Percentiles rank a stretch among this genome's conserved stretches.
Evolutionary conservation across 2,329 filamentous ascomycete species (phyloP).

Genomic region (Stagonosporopsis chrysanthemi): DNA sequence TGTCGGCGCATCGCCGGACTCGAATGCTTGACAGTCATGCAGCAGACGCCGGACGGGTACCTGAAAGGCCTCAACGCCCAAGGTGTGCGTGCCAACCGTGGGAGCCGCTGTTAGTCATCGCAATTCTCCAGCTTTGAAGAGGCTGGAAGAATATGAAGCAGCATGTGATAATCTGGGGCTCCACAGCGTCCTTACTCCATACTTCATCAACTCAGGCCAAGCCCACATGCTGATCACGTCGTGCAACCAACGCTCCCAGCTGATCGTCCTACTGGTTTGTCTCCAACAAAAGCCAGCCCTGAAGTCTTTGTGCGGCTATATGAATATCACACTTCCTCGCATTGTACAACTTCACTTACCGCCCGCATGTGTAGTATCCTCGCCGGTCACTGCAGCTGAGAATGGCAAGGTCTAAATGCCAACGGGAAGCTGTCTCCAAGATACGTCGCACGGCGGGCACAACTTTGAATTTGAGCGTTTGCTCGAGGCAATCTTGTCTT

Average conservation of each 20-base stretch:
- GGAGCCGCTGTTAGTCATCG: neutral
- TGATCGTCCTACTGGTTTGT: neutral
- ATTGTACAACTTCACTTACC: neutral
- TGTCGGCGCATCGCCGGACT: neutral
- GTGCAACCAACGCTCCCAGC: neutral
- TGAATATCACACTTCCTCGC: neutral
- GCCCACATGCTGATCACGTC: neutral
- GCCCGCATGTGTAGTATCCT: neutral
- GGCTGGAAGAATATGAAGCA: neutral
- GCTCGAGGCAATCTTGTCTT: neutral
- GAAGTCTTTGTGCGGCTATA: neutral
- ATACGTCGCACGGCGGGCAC: neutral
- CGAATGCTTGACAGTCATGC: neutral
- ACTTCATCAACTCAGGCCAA: neutral
- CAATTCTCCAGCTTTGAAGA: neutral
- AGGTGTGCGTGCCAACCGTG: neutral
- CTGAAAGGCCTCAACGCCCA: neutral
- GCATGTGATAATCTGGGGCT: conserved; percentile 28
- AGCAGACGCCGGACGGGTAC: conserved; percentile 5
- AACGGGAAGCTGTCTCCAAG: neutral
- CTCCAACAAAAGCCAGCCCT: neutral
- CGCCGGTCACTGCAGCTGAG: neutral
- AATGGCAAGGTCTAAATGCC: neutral
- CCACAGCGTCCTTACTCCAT: conserved; percentile 7
- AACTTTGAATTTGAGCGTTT: neutral